phyloP scores from a whole-genome alignment of 495 filamentous ascomycete genomes.

The Penicillium canariense region DNA sequence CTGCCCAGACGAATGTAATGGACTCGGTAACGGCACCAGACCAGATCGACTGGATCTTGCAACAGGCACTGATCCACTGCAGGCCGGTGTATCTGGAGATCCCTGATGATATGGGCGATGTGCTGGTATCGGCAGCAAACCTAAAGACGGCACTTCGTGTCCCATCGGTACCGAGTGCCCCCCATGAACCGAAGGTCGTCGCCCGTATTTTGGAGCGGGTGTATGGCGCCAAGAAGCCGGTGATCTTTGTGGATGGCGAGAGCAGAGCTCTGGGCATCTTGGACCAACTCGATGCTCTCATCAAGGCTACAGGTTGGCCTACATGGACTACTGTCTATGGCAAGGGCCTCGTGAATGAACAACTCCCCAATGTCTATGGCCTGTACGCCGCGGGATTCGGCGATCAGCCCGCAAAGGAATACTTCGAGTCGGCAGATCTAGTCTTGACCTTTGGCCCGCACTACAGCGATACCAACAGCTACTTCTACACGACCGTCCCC shows the following conservation, averaged over 20 bases:
- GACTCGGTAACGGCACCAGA: constrained; percentile 36
- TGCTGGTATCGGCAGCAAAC: constrained; percentile 24
- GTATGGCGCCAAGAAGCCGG: constrained; percentile 31
- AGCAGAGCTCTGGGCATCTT: constrained; percentile 25
- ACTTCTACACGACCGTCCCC: constrained; percentile 29
- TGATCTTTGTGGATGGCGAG: constrained; percentile 40
- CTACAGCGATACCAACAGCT: constrained; percentile 40
- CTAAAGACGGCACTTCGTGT: constrained; percentile 20
- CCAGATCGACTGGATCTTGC: constrained; percentile 39
- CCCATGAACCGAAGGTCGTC: constrained; percentile 20
- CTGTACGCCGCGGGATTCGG: constrained; percentile 33
- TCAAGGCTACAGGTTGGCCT: constrained; percentile 29
- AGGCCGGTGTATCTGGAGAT: constrained; percentile 46
- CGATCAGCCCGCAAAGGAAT: constrained; percentile 18
- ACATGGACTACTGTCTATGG: constrained; percentile 36
- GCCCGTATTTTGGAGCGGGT: constrained; percentile 29
- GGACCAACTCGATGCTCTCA: constrained; percentile 28
- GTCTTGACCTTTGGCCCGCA: constrained; percentile 34
- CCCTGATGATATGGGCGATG: constrained; percentile 42
- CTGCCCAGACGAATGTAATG: constrained; percentile 36
- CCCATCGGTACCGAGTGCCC: constrained; percentile 10
- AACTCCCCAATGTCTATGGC: constrained; percentile 34
- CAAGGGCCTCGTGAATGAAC: constrained; percentile 40
- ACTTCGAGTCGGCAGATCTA: constrained; percentile 34
- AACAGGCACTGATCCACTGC: constrained; percentile 37